A percentile compares a stretch with the other conserved stretches of the same genome.
Evolutionary conservation across 805 yeast genomes (phyloP).

Genomic region (Kluyveromyces aestuarii): DNA sequence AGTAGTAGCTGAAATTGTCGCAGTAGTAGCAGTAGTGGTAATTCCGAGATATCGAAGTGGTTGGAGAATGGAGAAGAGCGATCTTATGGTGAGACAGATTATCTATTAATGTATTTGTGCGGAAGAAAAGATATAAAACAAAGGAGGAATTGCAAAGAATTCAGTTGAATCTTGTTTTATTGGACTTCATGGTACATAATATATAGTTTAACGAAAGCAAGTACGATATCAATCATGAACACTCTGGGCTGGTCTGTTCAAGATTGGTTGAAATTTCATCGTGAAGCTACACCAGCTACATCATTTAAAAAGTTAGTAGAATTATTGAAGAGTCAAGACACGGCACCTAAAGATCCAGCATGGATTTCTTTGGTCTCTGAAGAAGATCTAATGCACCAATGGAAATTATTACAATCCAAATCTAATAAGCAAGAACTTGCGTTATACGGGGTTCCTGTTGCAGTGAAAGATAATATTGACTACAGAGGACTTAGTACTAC

Average conservation of each 20-base stretch:
- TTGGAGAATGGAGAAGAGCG: not conserved
- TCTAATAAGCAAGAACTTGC: constrained; percentile 47
- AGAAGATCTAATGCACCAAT: constrained; percentile 63
- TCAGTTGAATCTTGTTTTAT: too few species aligned
- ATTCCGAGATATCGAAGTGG: not conserved
- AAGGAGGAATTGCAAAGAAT: not conserved
- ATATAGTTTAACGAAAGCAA: not conserved
- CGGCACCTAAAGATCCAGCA: constrained; percentile 61
- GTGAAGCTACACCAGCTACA: constrained; percentile 46
- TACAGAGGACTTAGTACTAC: constrained; percentile 77
- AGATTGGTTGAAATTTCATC: constrained; percentile 72
- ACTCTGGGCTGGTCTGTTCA: constrained; percentile 68
- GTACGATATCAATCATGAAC: not conserved
- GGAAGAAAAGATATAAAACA: not conserved
- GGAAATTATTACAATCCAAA: constrained; percentile 63
- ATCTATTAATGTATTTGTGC: not conserved
- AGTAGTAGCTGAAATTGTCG: not conserved
- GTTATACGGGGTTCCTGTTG: constrained; percentile 90
- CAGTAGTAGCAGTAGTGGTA: not conserved
- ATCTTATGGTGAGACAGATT: not conserved
- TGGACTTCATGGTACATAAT: too few species aligned
- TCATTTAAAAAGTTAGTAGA: constrained; percentile 43
- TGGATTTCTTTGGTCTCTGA: constrained; percentile 77
- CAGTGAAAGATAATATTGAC: constrained; percentile 91
- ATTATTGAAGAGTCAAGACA: constrained; percentile 39